A percentile compares a stretch with the other conserved stretches of the same genome.
Conservation (phyloP, 2,329 filamentous ascomycete species). For the Fusarium sp. region DNA sequence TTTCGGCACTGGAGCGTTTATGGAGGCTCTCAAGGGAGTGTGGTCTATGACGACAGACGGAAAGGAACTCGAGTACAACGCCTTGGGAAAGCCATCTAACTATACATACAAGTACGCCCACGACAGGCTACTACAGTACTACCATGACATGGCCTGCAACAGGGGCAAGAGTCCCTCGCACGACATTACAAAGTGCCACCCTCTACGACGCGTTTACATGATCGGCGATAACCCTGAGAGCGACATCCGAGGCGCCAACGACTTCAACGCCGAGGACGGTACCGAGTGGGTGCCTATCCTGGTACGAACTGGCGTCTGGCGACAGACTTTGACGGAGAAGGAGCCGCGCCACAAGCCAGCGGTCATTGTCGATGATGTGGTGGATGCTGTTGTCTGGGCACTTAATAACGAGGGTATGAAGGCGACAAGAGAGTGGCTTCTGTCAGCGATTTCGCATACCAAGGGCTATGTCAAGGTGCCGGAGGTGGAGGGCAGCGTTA, state of each 20-base stretch:
- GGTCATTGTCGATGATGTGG: slow-evolving; percentile 78
- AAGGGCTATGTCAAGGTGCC: slow-evolving; percentile 44
- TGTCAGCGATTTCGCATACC: slow-evolving; percentile 43
- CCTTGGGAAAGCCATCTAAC: slow-evolving; percentile 85
- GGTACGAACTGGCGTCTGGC: slow-evolving; percentile 84
- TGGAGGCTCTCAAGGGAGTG: slow-evolving; percentile 81
- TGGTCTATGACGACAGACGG: slow-evolving; percentile 80
- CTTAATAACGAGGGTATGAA: slow-evolving; percentile 66
- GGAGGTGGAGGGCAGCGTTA: slow-evolving; percentile 14
- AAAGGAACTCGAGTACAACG: slow-evolving; percentile 68
- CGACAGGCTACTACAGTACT: slow-evolving; percentile 73
- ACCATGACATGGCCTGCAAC: slow-evolving; percentile 42
- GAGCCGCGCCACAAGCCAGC: slow-evolving; percentile 71
- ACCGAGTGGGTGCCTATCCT: slow-evolving; percentile 83
- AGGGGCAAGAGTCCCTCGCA: slow-evolving; percentile 23
- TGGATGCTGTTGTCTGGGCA: slow-evolving; percentile 82
- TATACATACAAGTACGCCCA: slow-evolving; percentile 84
- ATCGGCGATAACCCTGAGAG: slow-evolving; percentile 90
- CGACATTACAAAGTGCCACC: slow-evolving; percentile 51
- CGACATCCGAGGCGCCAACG: slow-evolving; percentile 89
- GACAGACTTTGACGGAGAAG: slow-evolving; percentile 51
- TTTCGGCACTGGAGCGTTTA: slow-evolving; percentile 91
- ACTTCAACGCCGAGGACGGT: slow-evolving; percentile 73
- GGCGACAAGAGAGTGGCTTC: slow-evolving; percentile 47
- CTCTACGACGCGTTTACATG: slow-evolving; percentile 88